These are phyloP conservation scores for Wallacemonas sp. DNA, from an alignment of 208 protist genomes.

Conservation along the genomic window DNA sequence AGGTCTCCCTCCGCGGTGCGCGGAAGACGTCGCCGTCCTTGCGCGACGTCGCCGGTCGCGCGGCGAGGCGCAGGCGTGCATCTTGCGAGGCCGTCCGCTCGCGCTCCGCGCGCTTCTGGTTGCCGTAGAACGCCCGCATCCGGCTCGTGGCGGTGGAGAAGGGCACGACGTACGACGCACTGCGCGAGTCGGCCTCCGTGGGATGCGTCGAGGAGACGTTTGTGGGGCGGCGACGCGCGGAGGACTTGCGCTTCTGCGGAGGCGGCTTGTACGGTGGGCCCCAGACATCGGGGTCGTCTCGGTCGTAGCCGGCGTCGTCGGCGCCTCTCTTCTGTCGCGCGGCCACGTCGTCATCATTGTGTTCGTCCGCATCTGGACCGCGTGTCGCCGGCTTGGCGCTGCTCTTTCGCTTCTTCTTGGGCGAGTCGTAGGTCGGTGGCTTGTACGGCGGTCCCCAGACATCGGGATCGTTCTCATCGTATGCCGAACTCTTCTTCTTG, in stretches of 20 bases:
- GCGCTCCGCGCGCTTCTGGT: neutral
- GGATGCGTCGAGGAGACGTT: too few species aligned
- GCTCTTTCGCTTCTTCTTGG: constrained; percentile 8
- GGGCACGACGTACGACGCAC: constrained; percentile 9
- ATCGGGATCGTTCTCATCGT: neutral
- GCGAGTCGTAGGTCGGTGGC: neutral
- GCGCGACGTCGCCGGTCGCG: neutral
- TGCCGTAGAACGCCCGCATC: constrained; percentile 18
- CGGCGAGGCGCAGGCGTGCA: constrained; percentile 2
- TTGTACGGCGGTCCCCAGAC: constrained; percentile 10
- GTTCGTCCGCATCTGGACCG: too few species aligned
- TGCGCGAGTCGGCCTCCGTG: too few species aligned
- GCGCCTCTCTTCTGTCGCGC: too few species aligned
- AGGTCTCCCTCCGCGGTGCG: neutral
- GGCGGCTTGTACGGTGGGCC: constrained; percentile 8
- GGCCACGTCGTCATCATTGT: too few species aligned
- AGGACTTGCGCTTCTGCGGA: constrained; percentile 11
- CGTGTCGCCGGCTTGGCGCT: neutral
- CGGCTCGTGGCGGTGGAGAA: constrained; percentile 19
- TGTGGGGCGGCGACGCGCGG: neutral
- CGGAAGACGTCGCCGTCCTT: constrained; percentile 9
- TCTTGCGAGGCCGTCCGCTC: constrained; percentile 15
- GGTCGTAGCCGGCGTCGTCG: neutral
- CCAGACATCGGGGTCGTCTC: constrained; percentile 9
- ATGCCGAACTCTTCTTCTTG: too few species aligned